Base-by-base conservation (phyloP, 352 stramenopile species). In the Phytopythium delawarense region DNA sequence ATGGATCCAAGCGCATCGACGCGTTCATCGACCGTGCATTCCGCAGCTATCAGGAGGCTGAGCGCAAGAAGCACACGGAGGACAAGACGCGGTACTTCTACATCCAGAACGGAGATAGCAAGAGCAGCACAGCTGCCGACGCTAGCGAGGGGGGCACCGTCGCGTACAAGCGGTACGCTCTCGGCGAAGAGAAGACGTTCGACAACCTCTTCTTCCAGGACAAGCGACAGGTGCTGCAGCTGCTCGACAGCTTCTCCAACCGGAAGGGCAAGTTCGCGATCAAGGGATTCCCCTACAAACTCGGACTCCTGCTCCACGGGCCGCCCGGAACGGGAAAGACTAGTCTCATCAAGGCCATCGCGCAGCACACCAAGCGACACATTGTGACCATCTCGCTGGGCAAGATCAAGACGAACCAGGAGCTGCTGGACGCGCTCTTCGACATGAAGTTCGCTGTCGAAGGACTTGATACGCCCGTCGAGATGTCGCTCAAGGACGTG, bases 311-410 rank as follows among this genome's bases (percentile, higher is more conserved):
- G 35, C 72, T 98, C 1, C 81, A 97, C 54, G 92, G 91, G 0
- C 85, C 86, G 16, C 91, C 90, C 11, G 90, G 91, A 23, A 97
- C 87, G 25, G 84, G 90, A 44, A 98, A 98, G 74, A 98, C 92
- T 6, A 93, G 74, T 59, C 67, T 97, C 18, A 96, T 96, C 79
- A 92, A 95, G 66, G 85, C 88, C 13, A 69, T 98, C 15, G 88
- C 90, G 25, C 80, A 94, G 60, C 57, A 91, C 66, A 87, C 89
- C 1, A 71, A 76, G 45, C 81, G 85, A 39, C 82, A 95, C 61
- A 87, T 96, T 20, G 79, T 96, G 23, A 78, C 74, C 9, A 86
- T 94, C 49, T 78, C 74, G n/a, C 71, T 96, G 0, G 66, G 66
- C 49, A 89, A 88, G 58, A 89, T 96, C 69, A 61, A 81, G 39